phyloP scores from a whole-genome alignment of 805 yeast genomes.

The Cyberlindnera euphorbiiphila region DNA sequence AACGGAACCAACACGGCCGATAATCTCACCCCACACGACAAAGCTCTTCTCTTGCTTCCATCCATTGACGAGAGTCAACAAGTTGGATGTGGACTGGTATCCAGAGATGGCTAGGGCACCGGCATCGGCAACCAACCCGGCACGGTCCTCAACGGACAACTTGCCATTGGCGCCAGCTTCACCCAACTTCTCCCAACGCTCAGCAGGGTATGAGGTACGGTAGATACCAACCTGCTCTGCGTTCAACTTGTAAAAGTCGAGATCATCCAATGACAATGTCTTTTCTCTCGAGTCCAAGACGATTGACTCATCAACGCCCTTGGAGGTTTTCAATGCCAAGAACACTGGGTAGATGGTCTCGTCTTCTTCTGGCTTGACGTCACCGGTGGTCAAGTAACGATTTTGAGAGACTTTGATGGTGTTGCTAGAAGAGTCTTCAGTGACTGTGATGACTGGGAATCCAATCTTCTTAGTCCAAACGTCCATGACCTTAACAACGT shows the following conservation, averaged over 20 bases:
- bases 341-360: constrained; percentile 65
- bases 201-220: constrained; percentile 66
- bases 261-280: constrained; percentile 40
- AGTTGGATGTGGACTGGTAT: constrained; percentile 54
- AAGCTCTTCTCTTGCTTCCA: constrained; percentile 60
- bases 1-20: constrained; percentile 44
- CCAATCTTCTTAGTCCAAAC: constrained; percentile 80
- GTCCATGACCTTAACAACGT: constrained; percentile 70
- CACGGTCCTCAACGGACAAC: constrained; percentile 71
- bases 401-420: constrained; percentile 60
- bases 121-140: constrained; percentile 79
- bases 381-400: constrained; percentile 74
- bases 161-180: constrained; percentile 50
- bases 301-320: constrained; percentile 57
- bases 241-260: constrained; percentile 62
- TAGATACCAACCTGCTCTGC: constrained; percentile 73
- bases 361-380: constrained; percentile 73
- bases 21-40: constrained; percentile 66
- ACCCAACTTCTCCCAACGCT: constrained; percentile 68
- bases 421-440: constrained; percentile 43
- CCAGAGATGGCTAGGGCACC: constrained; percentile 70
- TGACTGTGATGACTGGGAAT: constrained; percentile 67
- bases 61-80: constrained; percentile 53
- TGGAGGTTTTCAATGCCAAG: constrained; percentile 54
- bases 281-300: constrained; percentile 50